Conservation (phyloP, 1,284 basidiomycete species). For the Apiotrichum domesticum region DNA sequence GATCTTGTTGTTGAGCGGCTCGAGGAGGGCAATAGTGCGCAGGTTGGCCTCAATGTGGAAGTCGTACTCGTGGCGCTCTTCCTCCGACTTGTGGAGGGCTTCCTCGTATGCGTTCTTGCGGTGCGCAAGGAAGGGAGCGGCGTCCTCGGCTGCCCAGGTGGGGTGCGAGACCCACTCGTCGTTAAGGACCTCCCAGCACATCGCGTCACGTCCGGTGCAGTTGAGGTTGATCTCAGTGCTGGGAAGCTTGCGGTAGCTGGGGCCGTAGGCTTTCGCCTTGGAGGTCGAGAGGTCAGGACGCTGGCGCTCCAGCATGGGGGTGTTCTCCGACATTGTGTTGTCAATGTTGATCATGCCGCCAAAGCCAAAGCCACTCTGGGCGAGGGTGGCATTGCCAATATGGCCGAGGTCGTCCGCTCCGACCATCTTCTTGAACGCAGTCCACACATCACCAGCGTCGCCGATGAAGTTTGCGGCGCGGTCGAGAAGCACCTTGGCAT, state of each 20-base stretch:
- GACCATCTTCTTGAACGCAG: constrained; percentile 80
- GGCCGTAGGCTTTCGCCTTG: constrained; percentile 56
- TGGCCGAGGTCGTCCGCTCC: constrained; percentile 68
- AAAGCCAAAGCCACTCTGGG: constrained; percentile 50
- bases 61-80: constrained; percentile 97
- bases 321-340: constrained; percentile 50
- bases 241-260: constrained; percentile 87
- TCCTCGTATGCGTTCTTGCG: constrained; percentile 98
- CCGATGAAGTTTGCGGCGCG: constrained; percentile 71
- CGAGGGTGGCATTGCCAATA: constrained; percentile 63
- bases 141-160: constrained; percentile 92
- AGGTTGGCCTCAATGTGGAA: constrained; percentile 90
- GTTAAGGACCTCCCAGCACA: constrained; percentile 94
- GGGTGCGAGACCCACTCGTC: constrained; percentile 97
- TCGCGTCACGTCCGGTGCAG: constrained; percentile 89
- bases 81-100: constrained; percentile 91
- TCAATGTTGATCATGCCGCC: constrained; percentile 49
- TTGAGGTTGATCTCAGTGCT: constrained; percentile 78
- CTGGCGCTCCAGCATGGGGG: constrained; percentile 59
- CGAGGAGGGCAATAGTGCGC: constrained; percentile 86
- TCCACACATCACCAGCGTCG: constrained; percentile 67
- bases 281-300: constrained; percentile 49
- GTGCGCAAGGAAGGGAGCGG: constrained; percentile 86
- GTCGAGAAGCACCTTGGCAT: constrained; percentile 73
- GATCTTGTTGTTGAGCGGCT: constrained; percentile 81